Base-by-base conservation (phyloP, 768 basidiomycete genomes). In the Suillus ampliporus region DNA sequence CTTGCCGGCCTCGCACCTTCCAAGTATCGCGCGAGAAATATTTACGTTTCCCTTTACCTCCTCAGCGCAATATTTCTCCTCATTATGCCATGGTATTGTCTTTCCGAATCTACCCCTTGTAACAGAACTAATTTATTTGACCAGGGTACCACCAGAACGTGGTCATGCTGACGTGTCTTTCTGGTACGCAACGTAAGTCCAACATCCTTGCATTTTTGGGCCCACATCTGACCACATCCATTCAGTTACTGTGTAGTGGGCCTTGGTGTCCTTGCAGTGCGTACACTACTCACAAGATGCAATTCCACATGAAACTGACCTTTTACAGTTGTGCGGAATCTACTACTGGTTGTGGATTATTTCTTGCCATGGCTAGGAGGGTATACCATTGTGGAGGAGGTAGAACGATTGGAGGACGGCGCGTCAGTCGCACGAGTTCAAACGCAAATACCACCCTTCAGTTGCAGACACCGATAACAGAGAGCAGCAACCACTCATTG, bases 341-440 rank as follows among this genome's bases (percentile, higher is more conserved):
- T 72, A 76, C 61, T 74, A 73, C 57, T 70, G 67, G 41, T 28
- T 83, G 21, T 84, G 83, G 82, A 79, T 82, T 28, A 67, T 80
- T 38, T 80, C 2, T 73, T 85, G 4, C 83, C 83, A 21, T 76
- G 68, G 54, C 57, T 76, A 6, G 78, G 83, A 10, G 78, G 79
- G 0, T 84, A 85, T 63, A 78, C 80, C 54, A 74, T 84, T 8
- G 76, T 81, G 1, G 80, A 82, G 60, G 81, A 86, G 67, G 73
- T 86, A 28, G 81, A 84, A 65, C 71, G 69, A 34, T 69, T 74
- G 19, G 62, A 79, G 19, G 78, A 77, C 23, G 74, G 78, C 21
- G 77, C 74, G 19, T 67, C 69, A 54, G 78, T 75, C 52, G 68
- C 71, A 15, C 72, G 71, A n/a, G 44, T 72, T 82, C 9, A 70